phyloP scores from a whole-genome alignment of 768 basidiomycete species.

The Tricholoma saponaceum region DNA sequence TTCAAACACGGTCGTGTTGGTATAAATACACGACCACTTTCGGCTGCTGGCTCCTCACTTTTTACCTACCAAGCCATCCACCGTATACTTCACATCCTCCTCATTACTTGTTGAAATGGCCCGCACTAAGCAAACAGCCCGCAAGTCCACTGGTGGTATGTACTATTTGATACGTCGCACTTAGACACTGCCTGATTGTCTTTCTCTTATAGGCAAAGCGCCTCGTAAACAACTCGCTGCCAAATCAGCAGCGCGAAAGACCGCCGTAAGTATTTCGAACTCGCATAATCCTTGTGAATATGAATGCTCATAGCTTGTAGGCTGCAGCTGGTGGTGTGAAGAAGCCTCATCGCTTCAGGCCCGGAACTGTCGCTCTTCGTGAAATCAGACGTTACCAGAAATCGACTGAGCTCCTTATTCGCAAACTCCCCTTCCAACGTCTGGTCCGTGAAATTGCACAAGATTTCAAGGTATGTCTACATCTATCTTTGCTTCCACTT shows the following conservation, averaged over 20 bases:
- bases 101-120: conserved; percentile 35
- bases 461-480: conserved; percentile 12
- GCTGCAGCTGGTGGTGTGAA: conserved; percentile 81
- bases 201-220: conserved; percentile 40
- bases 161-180: conserved; percentile 16
- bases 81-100: conserved; percentile 10
- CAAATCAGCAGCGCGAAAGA: conserved; percentile 63
- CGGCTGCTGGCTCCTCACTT: neutral
- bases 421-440: conserved; percentile 18
- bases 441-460: conserved; percentile 21
- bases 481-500: neutral
- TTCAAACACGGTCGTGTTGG: conserved; percentile 16
- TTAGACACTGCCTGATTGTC: conserved; percentile 44
- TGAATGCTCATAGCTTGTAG: conserved; percentile 16
- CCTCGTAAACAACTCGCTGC: conserved; percentile 72
- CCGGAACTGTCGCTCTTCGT: conserved; percentile 18
- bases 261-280: conserved; percentile 36
- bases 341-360: conserved; percentile 81
- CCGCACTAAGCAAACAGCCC: conserved; percentile 82
- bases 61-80: conserved; percentile 2
- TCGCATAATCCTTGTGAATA: too few relatives aligned
- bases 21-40: conserved; percentile 20
- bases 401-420: conserved; percentile 18
- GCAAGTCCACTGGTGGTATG: conserved; percentile 79
- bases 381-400: conserved; percentile 21